A percentile compares a stretch with the other conserved stretches of the same genome.
Conservation (phyloP, 2,329 filamentous ascomycete species). For the Fonsecaea multimorphosa region DNA sequence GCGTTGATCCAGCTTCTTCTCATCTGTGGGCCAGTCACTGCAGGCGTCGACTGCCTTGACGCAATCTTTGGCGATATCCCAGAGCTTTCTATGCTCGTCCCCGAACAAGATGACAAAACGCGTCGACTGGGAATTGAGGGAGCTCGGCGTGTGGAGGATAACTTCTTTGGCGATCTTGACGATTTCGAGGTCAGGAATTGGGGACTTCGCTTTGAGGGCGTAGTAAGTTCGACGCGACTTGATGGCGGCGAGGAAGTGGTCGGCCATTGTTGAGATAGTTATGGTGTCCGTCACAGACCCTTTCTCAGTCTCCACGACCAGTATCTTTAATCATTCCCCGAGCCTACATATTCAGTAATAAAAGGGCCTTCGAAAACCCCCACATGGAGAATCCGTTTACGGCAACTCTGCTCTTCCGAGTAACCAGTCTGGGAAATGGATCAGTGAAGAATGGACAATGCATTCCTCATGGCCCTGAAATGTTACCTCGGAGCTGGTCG, state of each 20-base stretch:
- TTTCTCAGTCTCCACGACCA: no score
- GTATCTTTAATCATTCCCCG: no score
- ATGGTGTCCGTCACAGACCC: no score
- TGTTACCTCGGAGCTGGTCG: background rate
- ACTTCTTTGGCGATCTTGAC: constrained; percentile 24
- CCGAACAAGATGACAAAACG: constrained; percentile 79
- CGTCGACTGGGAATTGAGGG: constrained; percentile 87
- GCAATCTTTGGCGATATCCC: constrained; percentile 64
- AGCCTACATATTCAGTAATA: no score
- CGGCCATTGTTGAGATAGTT: background rate
- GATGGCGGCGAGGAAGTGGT: constrained; percentile 23
- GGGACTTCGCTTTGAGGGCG: constrained; percentile 13
- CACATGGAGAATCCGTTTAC: background rate
- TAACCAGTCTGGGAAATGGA: background rate
- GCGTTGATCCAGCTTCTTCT: constrained; percentile 11
- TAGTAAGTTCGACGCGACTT: constrained; percentile 24
- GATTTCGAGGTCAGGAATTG: constrained; percentile 16
- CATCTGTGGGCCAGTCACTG: background rate
- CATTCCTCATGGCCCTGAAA: background rate
- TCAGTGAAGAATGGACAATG: background rate
- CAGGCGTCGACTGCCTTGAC: background rate
- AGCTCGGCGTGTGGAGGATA: constrained; percentile 60
- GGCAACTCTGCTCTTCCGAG: no score
- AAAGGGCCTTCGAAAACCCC: background rate
- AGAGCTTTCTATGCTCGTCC: constrained; percentile 83